Evolutionary conservation across 305 asterid species (phyloP).

Genomic region (Plantago coronopus): DNA sequence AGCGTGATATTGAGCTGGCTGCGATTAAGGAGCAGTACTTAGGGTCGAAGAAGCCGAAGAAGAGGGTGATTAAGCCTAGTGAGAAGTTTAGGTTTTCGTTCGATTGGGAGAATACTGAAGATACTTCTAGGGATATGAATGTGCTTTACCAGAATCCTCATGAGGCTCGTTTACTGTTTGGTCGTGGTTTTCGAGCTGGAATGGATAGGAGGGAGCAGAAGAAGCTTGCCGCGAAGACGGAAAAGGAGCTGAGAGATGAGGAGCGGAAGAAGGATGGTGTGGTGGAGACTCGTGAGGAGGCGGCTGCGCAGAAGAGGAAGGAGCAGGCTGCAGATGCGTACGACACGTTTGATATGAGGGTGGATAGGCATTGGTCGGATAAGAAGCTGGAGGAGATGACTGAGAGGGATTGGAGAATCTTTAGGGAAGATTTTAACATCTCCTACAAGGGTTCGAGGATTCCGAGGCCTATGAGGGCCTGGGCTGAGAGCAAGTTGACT

Average conservation of each 20-base stretch:
- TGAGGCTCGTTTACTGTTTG: slow-evolving; percentile 19
- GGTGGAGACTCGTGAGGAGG: slow-evolving; percentile 70
- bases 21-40: slow-evolving; percentile 82
- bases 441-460: slow-evolving; percentile 87
- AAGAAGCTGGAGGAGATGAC: slow-evolving; percentile 88
- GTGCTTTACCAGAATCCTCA: slow-evolving; percentile 78
- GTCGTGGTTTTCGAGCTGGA: slow-evolving; percentile 79
- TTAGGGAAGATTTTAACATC: slow-evolving; percentile 76
- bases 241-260: slow-evolving; percentile 56
- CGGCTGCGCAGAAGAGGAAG: slow-evolving; percentile 52
- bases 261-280: slow-evolving; percentile 69
- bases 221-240: slow-evolving; percentile 5
- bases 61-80: slow-evolving; percentile 72
- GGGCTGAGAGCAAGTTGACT: slow-evolving; percentile 72
- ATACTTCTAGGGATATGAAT: slow-evolving; percentile 78
- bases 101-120: slow-evolving; percentile 95
- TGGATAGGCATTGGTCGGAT: slow-evolving; percentile 66
- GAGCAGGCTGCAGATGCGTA: slow-evolving; percentile 11
- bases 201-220: slow-evolving; percentile 15
- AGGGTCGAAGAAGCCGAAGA: slow-evolving; percentile 82
- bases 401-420: slow-evolving; percentile 91
- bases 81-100: slow-evolving; percentile 79
- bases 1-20: slow-evolving; percentile 68
- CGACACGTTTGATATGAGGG: slow-evolving; percentile 14
- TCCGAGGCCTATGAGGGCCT: slow-evolving; percentile 88